phyloP scores from a whole-genome alignment of 2,329 filamentous ascomycete genomes.

The Fusarium caatingaense region DNA sequence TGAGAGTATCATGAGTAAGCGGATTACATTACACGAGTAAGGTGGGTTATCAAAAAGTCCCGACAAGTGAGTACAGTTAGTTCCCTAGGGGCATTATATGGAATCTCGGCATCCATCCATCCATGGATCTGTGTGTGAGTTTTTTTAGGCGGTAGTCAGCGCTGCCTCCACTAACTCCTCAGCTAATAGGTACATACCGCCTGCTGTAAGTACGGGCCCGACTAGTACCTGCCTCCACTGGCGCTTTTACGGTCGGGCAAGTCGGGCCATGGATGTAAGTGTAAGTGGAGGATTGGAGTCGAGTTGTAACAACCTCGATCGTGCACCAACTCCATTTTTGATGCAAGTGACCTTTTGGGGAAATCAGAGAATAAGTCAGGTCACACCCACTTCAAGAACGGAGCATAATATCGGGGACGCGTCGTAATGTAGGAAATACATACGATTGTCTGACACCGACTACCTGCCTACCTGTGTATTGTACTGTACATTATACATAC shows the following conservation, averaged over 20 bases:
- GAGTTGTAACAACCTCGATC: constrained; percentile 15
- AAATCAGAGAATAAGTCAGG: constrained; percentile 17
- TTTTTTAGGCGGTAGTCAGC: not conserved
- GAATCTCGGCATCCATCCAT: not conserved
- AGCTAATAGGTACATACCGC: not conserved
- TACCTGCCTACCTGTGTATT: not conserved
- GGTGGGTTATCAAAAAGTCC: not conserved
- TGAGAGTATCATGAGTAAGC: constrained; percentile 3
- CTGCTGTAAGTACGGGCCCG: not conserved
- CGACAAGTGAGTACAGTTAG: not conserved
- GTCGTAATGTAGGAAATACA: constrained; percentile 7
- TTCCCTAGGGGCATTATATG: not conserved
- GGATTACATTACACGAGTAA: not conserved
- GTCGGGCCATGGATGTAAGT: not conserved
- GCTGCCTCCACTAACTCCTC: not conserved
- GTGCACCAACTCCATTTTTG: constrained; percentile 13
- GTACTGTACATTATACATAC: not conserved
- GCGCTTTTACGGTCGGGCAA: not conserved
- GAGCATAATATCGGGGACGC: not conserved
- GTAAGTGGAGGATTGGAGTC: constrained; percentile 4
- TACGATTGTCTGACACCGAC: constrained; percentile 3
- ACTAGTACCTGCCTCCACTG: not conserved
- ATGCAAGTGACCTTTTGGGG: constrained; percentile 31
- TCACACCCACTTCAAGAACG: constrained; percentile 7
- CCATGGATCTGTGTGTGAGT: not conserved